A percentile compares a stretch with the other conserved stretches of the same genome.
Evolutionary conservation across 306 rosid genomes (phyloP).

Genomic region (Styphnolobium japonicum): DNA sequence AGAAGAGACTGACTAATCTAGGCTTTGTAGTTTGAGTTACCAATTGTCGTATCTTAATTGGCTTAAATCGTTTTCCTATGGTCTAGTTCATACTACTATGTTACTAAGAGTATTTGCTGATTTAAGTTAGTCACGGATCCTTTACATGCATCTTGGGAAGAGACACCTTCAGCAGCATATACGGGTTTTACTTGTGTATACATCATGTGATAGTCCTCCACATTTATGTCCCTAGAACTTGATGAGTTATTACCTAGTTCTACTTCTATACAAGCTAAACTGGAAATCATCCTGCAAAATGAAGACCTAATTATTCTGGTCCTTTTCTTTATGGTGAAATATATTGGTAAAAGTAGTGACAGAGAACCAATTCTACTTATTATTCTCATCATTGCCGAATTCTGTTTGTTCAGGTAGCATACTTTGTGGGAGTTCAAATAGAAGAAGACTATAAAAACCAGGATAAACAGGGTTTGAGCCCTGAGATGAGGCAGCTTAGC

Average conservation of each 20-base stretch:
- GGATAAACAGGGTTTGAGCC: slow-evolving; percentile 53
- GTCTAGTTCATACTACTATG: neutral
- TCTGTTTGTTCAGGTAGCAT: slow-evolving; percentile 66
- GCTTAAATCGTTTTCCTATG: neutral
- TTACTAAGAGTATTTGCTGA: neutral
- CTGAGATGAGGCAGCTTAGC: slow-evolving; percentile 75
- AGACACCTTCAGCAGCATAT: neutral
- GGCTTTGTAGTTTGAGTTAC: neutral
- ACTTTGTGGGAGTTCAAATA: slow-evolving; percentile 80
- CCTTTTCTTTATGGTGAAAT: neutral
- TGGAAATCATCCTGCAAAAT: neutral
- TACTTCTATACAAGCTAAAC: neutral
- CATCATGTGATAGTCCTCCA: slow-evolving; percentile 21
- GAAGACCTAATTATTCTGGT: neutral
- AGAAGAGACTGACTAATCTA: neutral
- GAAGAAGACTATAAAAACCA: slow-evolving; percentile 57
- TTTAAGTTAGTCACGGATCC: slow-evolving; percentile 8
- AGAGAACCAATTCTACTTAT: neutral
- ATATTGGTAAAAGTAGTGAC: neutral
- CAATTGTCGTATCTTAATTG: neutral
- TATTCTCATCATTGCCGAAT: neutral
- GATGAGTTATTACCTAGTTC: neutral
- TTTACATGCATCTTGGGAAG: slow-evolving; percentile 18
- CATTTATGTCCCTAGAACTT: neutral
- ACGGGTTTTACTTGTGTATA: neutral